These are phyloP conservation scores for Blastobotrys mokoenaii DNA, from an alignment of 805 yeast species.

Conservation along the genomic window DNA sequence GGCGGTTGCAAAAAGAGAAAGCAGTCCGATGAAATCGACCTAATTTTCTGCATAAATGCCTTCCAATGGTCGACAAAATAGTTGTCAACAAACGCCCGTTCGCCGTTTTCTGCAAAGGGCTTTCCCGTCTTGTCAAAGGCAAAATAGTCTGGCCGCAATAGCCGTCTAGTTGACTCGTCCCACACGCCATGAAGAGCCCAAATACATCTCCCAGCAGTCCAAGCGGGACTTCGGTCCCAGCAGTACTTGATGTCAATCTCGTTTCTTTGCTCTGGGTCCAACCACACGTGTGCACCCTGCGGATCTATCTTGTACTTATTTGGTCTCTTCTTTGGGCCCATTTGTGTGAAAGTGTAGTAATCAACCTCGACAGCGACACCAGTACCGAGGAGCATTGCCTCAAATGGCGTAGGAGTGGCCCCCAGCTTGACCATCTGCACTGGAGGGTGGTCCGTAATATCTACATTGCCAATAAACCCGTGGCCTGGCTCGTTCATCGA, in stretches of 20 bases:
- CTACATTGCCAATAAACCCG: constrained; percentile 60
- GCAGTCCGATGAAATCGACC: constrained; percentile 37
- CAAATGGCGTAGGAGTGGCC: constrained; percentile 70
- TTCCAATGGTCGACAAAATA: constrained; percentile 54
- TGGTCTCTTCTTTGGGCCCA: constrained; percentile 63
- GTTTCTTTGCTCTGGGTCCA: constrained; percentile 25
- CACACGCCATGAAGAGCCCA: constrained; percentile 77
- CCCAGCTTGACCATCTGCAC: constrained; percentile 56
- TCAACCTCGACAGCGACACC: constrained; percentile 65
- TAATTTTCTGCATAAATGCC: constrained; percentile 39
- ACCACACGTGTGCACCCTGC: constrained; percentile 60
- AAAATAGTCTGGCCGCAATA: constrained; percentile 47
- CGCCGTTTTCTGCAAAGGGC: constrained; percentile 30
- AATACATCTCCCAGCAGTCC: constrained; percentile 69
- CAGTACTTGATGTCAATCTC: constrained; percentile 51
- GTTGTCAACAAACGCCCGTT: constrained; percentile 50
- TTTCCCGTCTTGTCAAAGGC: constrained; percentile 27
- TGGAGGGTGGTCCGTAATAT: constrained; percentile 47
- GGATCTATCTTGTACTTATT: constrained; percentile 42
- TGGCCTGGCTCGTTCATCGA: constrained; percentile 76
- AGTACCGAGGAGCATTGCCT: constrained; percentile 63
- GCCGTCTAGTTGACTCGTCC: constrained; percentile 24
- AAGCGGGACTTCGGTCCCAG: constrained; percentile 51
- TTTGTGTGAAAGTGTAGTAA: constrained; percentile 53
- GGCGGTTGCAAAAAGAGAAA: constrained; percentile 74